Evolutionary conservation across 2,329 filamentous ascomycete species (phyloP).

Genomic region (Fusarium papillatum): DNA sequence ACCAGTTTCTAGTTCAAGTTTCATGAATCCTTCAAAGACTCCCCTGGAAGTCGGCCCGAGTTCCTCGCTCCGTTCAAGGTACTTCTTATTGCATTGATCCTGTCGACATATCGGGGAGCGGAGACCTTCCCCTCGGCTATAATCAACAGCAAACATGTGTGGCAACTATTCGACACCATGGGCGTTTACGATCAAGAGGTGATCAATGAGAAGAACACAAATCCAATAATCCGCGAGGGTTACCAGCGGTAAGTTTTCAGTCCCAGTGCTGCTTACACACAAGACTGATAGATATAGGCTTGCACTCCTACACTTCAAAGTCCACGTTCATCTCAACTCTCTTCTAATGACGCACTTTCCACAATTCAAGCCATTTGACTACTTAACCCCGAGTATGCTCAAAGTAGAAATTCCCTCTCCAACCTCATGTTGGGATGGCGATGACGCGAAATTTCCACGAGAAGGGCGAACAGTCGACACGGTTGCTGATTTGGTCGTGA

Average conservation of each 20-base stretch:
- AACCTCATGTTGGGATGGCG: not conserved
- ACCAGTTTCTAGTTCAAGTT: not conserved
- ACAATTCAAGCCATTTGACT: not conserved
- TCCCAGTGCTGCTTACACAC: not conserved
- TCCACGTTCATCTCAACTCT: not conserved
- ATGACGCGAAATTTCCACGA: not conserved
- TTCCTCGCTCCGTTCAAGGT: not conserved
- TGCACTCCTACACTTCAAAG: not conserved
- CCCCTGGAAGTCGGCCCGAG: not conserved
- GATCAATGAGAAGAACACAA: not conserved
- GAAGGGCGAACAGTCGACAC: not conserved
- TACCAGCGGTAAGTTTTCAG: not conserved
- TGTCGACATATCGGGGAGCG: not conserved
- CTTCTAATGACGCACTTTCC: not conserved
- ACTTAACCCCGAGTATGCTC: not conserved
- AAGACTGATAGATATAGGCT: not conserved
- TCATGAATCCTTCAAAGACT: not conserved
- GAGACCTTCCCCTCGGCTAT: not conserved
- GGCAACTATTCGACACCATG: not conserved
- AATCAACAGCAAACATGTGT: not conserved
- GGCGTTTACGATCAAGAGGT: not conserved
- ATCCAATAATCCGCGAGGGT: not conserved
- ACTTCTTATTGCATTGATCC: not conserved
- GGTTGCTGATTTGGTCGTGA: not conserved
- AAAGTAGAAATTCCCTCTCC: not conserved